Evolutionary conservation across 495 filamentous ascomycete genomes (phyloP).

Genomic region (Clavariopsis aquatica): DNA sequence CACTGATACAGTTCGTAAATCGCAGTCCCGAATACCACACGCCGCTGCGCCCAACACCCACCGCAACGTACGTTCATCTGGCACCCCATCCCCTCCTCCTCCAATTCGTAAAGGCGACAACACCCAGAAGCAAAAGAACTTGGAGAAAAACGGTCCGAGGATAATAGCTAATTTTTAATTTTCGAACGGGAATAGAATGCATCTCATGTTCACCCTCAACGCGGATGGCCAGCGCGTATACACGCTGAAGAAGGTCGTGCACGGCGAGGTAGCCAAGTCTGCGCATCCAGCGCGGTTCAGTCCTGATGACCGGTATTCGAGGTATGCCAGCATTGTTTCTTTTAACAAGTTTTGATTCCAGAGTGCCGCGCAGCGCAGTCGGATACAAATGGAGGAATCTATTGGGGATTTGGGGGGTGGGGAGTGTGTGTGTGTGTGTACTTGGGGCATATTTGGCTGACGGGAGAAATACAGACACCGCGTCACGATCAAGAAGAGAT

Average conservation of each 20-base stretch:
- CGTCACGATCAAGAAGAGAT: slow-evolving; percentile 89
- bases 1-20: background rate
- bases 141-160: no score
- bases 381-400: no score
- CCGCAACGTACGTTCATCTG: background rate
- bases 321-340: slow-evolving; percentile 49
- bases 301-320: slow-evolving; percentile 96
- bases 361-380: no score
- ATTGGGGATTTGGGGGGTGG: background rate
- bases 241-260: slow-evolving; percentile 80
- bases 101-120: background rate
- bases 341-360: no score
- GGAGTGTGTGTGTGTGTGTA: background rate
- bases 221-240: slow-evolving; percentile 79
- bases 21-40: background rate
- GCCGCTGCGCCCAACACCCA: no score
- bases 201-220: slow-evolving; percentile 86
- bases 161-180: background rate
- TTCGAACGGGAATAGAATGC: slow-evolving; percentile 59
- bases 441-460: background rate
- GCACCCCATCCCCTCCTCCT: background rate
- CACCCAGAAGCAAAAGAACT: no score
- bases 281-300: slow-evolving; percentile 97
- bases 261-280: slow-evolving; percentile 83
- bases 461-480: slow-evolving; percentile 68